Base-by-base conservation (phyloP, 1,139 yeast species). In the Taphrina deformans region DNA sequence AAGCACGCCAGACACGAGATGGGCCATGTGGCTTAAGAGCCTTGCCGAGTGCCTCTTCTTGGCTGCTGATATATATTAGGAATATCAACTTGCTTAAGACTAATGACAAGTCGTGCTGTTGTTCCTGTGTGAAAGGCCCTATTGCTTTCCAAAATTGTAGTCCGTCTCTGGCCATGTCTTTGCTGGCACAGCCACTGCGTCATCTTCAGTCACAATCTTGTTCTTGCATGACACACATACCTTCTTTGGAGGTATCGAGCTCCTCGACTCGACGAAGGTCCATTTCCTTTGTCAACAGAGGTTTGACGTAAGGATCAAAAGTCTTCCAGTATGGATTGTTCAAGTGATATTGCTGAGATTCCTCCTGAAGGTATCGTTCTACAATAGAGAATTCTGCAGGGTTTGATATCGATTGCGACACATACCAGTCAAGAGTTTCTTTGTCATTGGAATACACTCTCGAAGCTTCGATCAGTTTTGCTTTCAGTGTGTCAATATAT, bases 311-410 rank as follows among this genome's bases (percentile, higher is more conserved):
- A 5, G 64, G 64, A 40, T 51, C 64, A 38, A 60, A 60, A 3
- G 64, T 60, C 58, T 51, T 60, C 58, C 56, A 50, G 52, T 51
- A 60, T 6, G 64, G 64, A 41, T 60, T 60, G 52, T 38, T 60
- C 7, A 60, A 44, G 58, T 60, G 64, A 12, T 50, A 50, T 41
- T 60, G 40, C 38, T 60, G 64, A 12, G 64, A 60, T 29, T 26
- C 27, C 29, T 60, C 64, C 7, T 40, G 27, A 27, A 33, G 27
- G 41, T 48, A 60, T n/a, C 64, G 50, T 40, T 60, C 64, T 10
- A 60, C 58, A 14, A 60, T 60, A 21, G 52, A 50, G 31, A 60
- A 60, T 16, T 60, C 58, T 27, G 64, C 51, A 16, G 64, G 64
- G 18, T 60, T 33, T 12, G 38, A 5, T 18, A 48, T 51, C 31